phyloP scores from a whole-genome alignment of 495 filamentous ascomycete genomes.

The Aspergillus ostianus region DNA sequence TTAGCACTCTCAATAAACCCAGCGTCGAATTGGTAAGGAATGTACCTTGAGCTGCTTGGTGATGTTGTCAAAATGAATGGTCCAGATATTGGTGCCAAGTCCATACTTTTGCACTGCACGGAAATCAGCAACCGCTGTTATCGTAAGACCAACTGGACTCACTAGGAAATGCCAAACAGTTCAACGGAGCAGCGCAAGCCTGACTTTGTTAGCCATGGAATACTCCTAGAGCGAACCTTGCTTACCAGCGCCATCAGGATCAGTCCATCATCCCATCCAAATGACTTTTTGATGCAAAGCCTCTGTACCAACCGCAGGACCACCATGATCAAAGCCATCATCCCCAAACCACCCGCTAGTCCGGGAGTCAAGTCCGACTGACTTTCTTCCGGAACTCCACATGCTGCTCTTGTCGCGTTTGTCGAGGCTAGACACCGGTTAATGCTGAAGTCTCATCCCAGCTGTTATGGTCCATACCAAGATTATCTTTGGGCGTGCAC shows the following conservation, averaged over 20 bases:
- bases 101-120: slow-evolving; percentile 16
- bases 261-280: slow-evolving; percentile 24
- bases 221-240: neutral
- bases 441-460: neutral
- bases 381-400: slow-evolving; percentile 18
- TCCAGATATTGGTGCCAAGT: slow-evolving; percentile 37
- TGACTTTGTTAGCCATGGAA: neutral
- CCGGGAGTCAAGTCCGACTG: slow-evolving; percentile 15
- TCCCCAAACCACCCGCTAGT: slow-evolving; percentile 19
- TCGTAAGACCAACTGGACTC: neutral
- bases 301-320: slow-evolving; percentile 17
- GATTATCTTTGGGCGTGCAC: slow-evolving; percentile 13
- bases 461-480: slow-evolving; percentile 10
- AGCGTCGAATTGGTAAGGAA: neutral
- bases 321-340: slow-evolving; percentile 23
- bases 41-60: slow-evolving; percentile 26
- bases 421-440: slow-evolving; percentile 16
- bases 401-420: slow-evolving; percentile 21
- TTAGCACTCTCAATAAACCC: neutral
- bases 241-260: slow-evolving; percentile 20
- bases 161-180: slow-evolving; percentile 24
- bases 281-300: slow-evolving; percentile 16
- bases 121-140: neutral
- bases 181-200: slow-evolving; percentile 19
- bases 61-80: slow-evolving; percentile 38